Evolutionary conservation across 2,329 filamentous ascomycete species (phyloP), one percentile per base, ranked within the genome.

Genomic region (Paecilomyces sp.): DNA sequence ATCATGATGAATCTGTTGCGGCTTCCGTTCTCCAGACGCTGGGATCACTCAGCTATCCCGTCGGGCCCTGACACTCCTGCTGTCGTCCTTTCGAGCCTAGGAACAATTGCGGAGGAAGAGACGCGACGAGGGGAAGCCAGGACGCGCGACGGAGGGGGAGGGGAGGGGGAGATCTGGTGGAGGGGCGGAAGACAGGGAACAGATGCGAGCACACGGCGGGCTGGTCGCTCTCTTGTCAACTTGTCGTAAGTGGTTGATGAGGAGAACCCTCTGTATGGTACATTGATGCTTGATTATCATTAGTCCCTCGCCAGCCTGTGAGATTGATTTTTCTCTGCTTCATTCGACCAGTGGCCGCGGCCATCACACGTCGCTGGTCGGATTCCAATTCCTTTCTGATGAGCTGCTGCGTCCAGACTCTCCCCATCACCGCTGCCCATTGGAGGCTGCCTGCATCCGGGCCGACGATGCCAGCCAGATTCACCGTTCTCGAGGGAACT

Each of bases 121-220:
- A 52, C 33, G 30, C 11, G 13, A 54, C 24, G 36, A 58, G 51
- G 28, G 51, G 51, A 53, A n/a, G 24, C 52, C 2, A 60, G 52
- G 25, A 50, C 31, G 57, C 31, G 57, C 41, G 54, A 51, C 51
- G 25, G 51, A 60, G 51, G 50, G 59, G 54, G 51, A 56, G 58
- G 55, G 47, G 58, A 33, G 55, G 53, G 31, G 51, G 52, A 58
- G 57, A 61, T 58, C 56, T 56, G 41, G 61, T 61, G 55, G 59
- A 59, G 33, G 55, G 58, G 55, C 50, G 58, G 50, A 60, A 47
- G 34, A 53, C 8, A 9, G 24, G 31, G 36, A 52, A 33, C 11
- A 55, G 58, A 53, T 28, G 22, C n/a, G 51, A 25, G 51, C 25
- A 53, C 51, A 30, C 25, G 25, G 24, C 51, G 51, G 22, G 24